Base-by-base conservation (phyloP, 108 stramenopile genomes). In the Skeletonema potamos region DNA sequence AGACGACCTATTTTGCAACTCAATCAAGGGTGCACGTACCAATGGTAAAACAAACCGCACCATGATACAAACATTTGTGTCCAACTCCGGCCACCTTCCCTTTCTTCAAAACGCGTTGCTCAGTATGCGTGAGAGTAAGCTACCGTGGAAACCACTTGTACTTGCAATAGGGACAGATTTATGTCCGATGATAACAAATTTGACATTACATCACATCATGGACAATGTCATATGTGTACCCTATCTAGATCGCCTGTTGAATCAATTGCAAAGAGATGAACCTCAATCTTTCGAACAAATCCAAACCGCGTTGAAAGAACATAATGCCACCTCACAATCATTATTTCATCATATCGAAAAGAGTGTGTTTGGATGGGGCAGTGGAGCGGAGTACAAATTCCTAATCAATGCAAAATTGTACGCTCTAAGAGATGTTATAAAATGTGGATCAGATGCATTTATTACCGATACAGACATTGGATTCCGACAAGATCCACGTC, bases 241-340 rank as follows among this genome's bases (percentile, higher is more conserved):
- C 17, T 62, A 62, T 32, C 61, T 62, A 18, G 36, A 62, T 3
- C 6, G 61, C 5, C 33, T 62, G 8, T 27, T 62, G 12, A 28
- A 17, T 62, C 61, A 62, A 8, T 37, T 62, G n/a, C n/a, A 32
- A 8, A 13, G 61, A 17, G 61, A 62, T 22, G 61, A 62, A 32
- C 61, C 61, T n/a, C 13, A 62, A 62, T 62, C 61, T 32, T 2
- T 33, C 18, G 24, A 62, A 27, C 61, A 62, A 32, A 62, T 62
- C 2, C 3, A 37, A 37, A 12, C 2, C 0, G 18, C 32, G 61
- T 8, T 51, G 48, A 51, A 32, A 62, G 13, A 36, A 32, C 20
- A 62, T 32, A 36, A 33, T 32, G 30, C 36, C 12, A 32, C 18
- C 33, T 17, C n/a, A n/a, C n/a, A n/a, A n/a, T n/a, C n/a, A n/a